Base-by-base conservation (phyloP, 2,329 filamentous ascomycete genomes). In the Madurella mycetomatis region DNA sequence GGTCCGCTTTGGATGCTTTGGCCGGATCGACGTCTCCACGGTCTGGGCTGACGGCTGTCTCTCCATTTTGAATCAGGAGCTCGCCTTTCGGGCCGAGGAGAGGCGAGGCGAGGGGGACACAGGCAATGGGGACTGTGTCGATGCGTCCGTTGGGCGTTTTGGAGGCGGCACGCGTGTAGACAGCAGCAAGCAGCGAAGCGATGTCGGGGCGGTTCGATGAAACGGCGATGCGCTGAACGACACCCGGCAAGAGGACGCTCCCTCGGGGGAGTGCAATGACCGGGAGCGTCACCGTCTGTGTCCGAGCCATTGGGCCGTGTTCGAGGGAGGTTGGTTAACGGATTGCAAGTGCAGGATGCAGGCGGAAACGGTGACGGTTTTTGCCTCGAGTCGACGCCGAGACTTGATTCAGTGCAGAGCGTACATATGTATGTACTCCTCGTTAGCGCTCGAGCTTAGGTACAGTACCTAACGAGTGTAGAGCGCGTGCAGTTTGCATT, bases 181-280 rank as follows among this genome's bases (percentile, higher is more conserved):
- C 83, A 63, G 87, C 86, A 17, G 91, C 88, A 54, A 99, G 84
- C 43, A 97, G 82, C 48, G 92, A 88, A 50, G 90, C 87, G 62
- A 97, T 87, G 71, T 97, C 94, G 62, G 90, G 85, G 49, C 92
- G 89, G 70, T 86, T 79, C 39, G 79, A 85, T 41, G 86, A 84
- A 49, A 96, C 86, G 51, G 90, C 85, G 61, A 97, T 88, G 63
- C 92, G 87, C 64, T 95, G 82, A 48, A 92, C 85, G 53, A 92
- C 84, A 58, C 91, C 90, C 4, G 94, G 94, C 9, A 96, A 82
- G 41, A 97, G 83, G 62, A 96, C 88, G 58, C 84, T 82, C 61
- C 87, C 88, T 66, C 86, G 85, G 50, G 90, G 84, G 42, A 97
- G 82, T 39, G 91, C 89, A 62, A 97, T 87, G 64, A 97, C 75